These are phyloP conservation scores for Xeromyces bisporus DNA, from an alignment of 495 filamentous ascomycete species.

Conservation along the genomic window DNA sequence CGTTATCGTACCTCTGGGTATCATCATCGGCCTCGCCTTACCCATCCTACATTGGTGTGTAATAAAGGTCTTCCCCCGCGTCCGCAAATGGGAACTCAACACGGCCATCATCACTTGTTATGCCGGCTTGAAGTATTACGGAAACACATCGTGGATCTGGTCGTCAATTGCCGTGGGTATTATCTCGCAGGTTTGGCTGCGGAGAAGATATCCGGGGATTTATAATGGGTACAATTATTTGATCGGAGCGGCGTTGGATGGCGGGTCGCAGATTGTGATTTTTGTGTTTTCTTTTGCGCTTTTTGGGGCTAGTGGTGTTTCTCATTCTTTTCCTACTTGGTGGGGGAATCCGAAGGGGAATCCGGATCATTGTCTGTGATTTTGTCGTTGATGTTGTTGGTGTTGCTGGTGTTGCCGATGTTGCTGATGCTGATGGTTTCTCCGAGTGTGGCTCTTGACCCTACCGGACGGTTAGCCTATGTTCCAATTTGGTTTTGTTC, in stretches of 20 bases:
- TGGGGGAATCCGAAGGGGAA: slow-evolving; percentile 27
- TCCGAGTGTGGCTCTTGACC: too few species aligned
- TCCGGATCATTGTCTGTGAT: slow-evolving; percentile 1
- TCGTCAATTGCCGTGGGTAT: slow-evolving; percentile 24
- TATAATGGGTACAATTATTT: slow-evolving; percentile 45
- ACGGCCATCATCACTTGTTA: slow-evolving; percentile 1
- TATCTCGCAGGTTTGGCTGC: slow-evolving; percentile 35
- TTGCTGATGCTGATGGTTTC: too few species aligned
- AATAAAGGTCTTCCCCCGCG: slow-evolving; percentile 17
- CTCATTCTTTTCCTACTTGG: slow-evolving; percentile 22
- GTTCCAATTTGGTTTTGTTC: too few species aligned
- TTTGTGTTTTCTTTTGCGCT: slow-evolving; percentile 45
- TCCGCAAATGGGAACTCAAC: slow-evolving; percentile 3
- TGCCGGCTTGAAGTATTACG: not conserved
- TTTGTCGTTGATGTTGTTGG: not conserved
- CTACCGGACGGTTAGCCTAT: too few species aligned
- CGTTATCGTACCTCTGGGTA: slow-evolving; percentile 28
- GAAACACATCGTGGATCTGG: slow-evolving; percentile 3
- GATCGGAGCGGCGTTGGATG: slow-evolving; percentile 37
- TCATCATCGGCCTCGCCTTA: slow-evolving; percentile 23
- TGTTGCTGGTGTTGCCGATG: too few species aligned
- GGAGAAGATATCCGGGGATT: slow-evolving; percentile 28
- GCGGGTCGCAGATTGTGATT: slow-evolving; percentile 30
- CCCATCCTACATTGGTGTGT: slow-evolving; percentile 26
- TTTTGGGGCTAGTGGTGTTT: slow-evolving; percentile 27